Evolutionary conservation across 768 basidiomycete genomes (phyloP).

Genomic region (Tricholoma saponaceum): DNA sequence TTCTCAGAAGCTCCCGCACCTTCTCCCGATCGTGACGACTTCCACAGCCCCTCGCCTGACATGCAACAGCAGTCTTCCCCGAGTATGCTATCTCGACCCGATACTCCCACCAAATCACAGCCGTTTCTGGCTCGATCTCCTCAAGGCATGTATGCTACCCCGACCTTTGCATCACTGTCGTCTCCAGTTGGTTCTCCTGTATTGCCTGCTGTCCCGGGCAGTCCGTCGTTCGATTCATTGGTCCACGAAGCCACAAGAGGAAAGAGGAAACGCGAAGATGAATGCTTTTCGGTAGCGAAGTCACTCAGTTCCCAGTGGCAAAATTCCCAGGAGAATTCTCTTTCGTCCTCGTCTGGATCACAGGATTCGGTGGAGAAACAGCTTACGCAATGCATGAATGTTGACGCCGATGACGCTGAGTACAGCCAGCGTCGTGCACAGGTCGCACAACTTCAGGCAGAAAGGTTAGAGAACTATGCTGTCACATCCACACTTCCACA

Average conservation of each 20-base stretch:
- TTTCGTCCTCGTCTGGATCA: slow-evolving; percentile 31
- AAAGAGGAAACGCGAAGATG: neutral
- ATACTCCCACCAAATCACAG: neutral
- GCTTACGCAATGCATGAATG: slow-evolving; percentile 37
- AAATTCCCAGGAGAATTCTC: slow-evolving; percentile 10
- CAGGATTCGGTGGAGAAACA: slow-evolving; percentile 43
- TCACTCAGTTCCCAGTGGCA: neutral
- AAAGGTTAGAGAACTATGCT: neutral
- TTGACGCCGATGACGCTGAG: slow-evolving; percentile 4
- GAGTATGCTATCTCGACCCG: neutral
- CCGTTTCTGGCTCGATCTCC: neutral
- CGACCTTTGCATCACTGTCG: slow-evolving; percentile 25
- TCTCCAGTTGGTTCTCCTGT: slow-evolving; percentile 16
- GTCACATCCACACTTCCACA: neutral
- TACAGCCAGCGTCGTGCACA: neutral
- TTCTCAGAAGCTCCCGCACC: neutral
- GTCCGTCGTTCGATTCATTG: slow-evolving; percentile 16
- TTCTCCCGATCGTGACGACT: neutral
- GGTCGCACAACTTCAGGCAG: neutral
- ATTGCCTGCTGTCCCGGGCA: slow-evolving; percentile 9
- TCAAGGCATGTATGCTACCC: slow-evolving; percentile 1
- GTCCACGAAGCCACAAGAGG: slow-evolving; percentile 9
- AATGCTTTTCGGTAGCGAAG: neutral
- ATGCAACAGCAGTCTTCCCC: neutral
- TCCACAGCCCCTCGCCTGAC: neutral